Percentiles rank a stretch among this genome's conserved stretches.
Evolutionary conservation across 306 rosid genomes (phyloP).

Genomic region (Lathyrus sativus): DNA sequence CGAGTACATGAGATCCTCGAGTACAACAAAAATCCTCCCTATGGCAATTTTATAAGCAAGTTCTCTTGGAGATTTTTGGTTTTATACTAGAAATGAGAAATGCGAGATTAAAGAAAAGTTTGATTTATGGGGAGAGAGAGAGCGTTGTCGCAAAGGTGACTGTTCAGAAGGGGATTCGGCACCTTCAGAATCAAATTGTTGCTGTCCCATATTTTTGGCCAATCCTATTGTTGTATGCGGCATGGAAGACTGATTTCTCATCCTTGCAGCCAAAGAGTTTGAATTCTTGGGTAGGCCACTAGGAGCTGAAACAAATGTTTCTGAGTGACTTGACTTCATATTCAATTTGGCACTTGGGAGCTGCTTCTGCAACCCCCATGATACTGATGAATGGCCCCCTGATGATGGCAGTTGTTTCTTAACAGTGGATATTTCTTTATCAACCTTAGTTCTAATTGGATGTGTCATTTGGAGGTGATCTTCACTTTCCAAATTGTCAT

Average conservation of each 20-base stretch:
- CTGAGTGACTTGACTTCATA: slow-evolving; percentile 53
- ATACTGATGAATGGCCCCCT: slow-evolving; percentile 50
- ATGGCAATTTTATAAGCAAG: slow-evolving; percentile 25
- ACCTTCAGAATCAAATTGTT: too few relatives aligned
- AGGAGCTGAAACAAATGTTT: slow-evolving; percentile 50
- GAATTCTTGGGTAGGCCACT: slow-evolving; percentile 47
- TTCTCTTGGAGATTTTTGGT: too few relatives aligned
- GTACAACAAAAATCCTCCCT: slow-evolving; percentile 45
- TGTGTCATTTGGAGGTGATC: too few relatives aligned
- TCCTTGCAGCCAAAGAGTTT: slow-evolving; percentile 48
- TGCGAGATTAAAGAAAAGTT: too few relatives aligned
- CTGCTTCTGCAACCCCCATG: slow-evolving; percentile 70
- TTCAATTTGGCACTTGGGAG: slow-evolving; percentile 52
- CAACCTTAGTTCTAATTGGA: slow-evolving; percentile 48
- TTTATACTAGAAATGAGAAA: too few relatives aligned
- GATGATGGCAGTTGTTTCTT: slow-evolving; percentile 61
- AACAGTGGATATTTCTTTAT: slow-evolving; percentile 51
- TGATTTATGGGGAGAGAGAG: too few relatives aligned
- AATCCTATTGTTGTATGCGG: slow-evolving; percentile 47
- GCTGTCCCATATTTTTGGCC: too few relatives aligned
- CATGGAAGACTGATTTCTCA: slow-evolving; percentile 50
- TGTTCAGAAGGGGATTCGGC: slow-evolving; percentile 62
- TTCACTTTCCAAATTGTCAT: too few relatives aligned
- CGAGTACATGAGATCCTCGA: slow-evolving; percentile 84
- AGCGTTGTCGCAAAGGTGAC: slow-evolving; percentile 56